Evolutionary conservation across 2,329 filamentous ascomycete genomes (phyloP).

Genomic region (Amauroascus verrucosus): DNA sequence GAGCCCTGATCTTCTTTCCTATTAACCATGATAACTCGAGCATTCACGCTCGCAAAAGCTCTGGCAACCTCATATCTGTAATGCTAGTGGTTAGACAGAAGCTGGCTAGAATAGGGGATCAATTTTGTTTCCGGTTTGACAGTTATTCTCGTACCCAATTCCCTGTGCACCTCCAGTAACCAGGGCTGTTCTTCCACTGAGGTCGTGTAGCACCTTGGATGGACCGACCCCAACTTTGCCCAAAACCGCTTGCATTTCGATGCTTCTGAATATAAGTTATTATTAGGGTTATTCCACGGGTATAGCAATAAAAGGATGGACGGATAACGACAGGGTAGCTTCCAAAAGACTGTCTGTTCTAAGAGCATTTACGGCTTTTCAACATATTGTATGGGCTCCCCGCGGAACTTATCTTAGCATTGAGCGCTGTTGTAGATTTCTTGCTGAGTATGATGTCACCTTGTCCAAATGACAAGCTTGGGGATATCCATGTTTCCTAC

Average conservation of each 20-base stretch:
- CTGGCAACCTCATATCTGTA: slow-evolving; percentile 28
- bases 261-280: not conserved
- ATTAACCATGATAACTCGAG: slow-evolving; percentile 31
- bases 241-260: slow-evolving; percentile 33
- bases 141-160: slow-evolving; percentile 32
- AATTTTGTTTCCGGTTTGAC: no score
- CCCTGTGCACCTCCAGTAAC: slow-evolving; percentile 34
- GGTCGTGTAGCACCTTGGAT: slow-evolving; percentile 27
- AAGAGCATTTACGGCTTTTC: no score
- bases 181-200: slow-evolving; percentile 31
- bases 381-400: not conserved
- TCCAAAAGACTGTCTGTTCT: no score
- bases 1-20: slow-evolving; percentile 33
- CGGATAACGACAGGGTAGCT: no score
- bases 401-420: not conserved
- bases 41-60: slow-evolving; percentile 28
- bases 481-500: not conserved
- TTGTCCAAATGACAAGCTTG: not conserved
- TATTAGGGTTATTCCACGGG: no score
- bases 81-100: not conserved
- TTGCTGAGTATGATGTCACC: slow-evolving; percentile 1
- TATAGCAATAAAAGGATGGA: no score
- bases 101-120: no score
- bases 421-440: not conserved
- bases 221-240: slow-evolving; percentile 30